These are phyloP conservation scores for Vitis rotundifolia DNA, from an alignment of 164 flowering plant species.

Conservation along the genomic window DNA sequence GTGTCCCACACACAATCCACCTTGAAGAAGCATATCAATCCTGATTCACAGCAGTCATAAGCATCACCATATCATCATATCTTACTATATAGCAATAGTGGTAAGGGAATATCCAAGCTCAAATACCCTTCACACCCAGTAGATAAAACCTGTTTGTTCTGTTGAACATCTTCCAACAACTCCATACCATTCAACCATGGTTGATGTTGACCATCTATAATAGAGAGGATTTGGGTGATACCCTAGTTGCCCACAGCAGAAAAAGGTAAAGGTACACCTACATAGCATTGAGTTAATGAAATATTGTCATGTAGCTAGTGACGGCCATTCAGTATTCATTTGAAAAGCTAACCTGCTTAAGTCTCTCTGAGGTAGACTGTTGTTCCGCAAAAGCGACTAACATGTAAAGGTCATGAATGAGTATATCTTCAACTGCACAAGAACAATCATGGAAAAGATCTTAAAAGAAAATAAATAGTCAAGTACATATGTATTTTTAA, in stretches of 20 bases:
- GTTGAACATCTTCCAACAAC: constrained; percentile 52
- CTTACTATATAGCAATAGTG: neutral
- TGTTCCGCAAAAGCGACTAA: constrained; percentile 53
- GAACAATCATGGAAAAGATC: neutral
- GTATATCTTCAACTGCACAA: constrained; percentile 76
- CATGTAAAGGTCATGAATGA: constrained; percentile 55
- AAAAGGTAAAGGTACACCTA: constrained; percentile 1
- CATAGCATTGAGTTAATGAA: neutral
- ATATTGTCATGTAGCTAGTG: neutral
- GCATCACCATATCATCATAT: neutral
- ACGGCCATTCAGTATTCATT: neutral
- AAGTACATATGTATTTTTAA: neutral
- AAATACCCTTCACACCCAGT: constrained; percentile 73
- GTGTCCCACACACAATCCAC: constrained; percentile 65
- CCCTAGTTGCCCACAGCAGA: constrained; percentile 43
- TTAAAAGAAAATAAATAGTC: neutral
- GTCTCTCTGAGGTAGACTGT: constrained; percentile 37
- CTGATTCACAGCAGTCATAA: constrained; percentile 23
- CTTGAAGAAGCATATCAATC: constrained; percentile 60
- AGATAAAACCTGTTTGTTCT: constrained; percentile 48
- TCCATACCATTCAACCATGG: constrained; percentile 77
- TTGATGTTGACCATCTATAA: constrained; percentile 52
- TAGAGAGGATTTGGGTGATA: constrained; percentile 52
- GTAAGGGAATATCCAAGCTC: neutral
- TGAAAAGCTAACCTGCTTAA: constrained; percentile 50